These are phyloP conservation scores for Pharnaceum exiguum DNA, from an alignment of 148 eudicot species.

Conservation along the genomic window DNA sequence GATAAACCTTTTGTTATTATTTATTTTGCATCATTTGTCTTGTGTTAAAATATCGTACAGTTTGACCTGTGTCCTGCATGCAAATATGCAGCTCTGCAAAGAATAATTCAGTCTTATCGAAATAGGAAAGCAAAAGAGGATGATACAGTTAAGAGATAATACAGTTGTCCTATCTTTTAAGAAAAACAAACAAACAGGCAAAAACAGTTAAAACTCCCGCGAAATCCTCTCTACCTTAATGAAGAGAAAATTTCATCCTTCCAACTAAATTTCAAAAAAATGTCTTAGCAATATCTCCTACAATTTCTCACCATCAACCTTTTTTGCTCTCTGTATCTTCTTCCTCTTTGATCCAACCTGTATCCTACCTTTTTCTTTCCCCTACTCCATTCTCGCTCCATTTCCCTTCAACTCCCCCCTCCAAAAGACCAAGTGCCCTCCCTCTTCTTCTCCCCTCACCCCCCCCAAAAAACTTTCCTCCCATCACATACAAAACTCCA, in stretches of 20 bases:
- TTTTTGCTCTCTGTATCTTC: not conserved
- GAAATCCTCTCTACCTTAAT: slow-evolving; percentile 33
- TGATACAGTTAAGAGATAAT: not conserved
- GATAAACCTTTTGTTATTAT: too few relatives aligned
- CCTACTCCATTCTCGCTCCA: slow-evolving; percentile 6
- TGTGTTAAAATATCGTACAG: too few relatives aligned
- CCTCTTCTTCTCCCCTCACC: slow-evolving; percentile 3
- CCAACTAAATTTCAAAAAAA: slow-evolving; percentile 1
- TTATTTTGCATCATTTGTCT: too few relatives aligned
- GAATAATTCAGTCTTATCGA: too few relatives aligned
- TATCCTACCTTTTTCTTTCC: slow-evolving; percentile 1
- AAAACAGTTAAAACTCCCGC: slow-evolving; percentile 33
- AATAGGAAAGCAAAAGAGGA: too few relatives aligned
- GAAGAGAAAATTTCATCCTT: not conserved
- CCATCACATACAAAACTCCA: not conserved
- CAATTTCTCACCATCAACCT: slow-evolving; percentile 42
- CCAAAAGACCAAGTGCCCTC: slow-evolving; percentile 4
- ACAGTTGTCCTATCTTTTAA: slow-evolving; percentile 4
- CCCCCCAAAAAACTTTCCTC: slow-evolving; percentile 6
- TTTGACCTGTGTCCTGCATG: too few relatives aligned
- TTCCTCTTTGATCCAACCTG: slow-evolving; percentile 13
- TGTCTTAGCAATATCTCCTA: slow-evolving; percentile 21
- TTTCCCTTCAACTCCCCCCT: slow-evolving; percentile 14
- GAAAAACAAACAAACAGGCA: not conserved
- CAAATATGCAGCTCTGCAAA: too few relatives aligned